Conservation (phyloP, 805 yeast genomes). For the Candida yuanshanica region DNA sequence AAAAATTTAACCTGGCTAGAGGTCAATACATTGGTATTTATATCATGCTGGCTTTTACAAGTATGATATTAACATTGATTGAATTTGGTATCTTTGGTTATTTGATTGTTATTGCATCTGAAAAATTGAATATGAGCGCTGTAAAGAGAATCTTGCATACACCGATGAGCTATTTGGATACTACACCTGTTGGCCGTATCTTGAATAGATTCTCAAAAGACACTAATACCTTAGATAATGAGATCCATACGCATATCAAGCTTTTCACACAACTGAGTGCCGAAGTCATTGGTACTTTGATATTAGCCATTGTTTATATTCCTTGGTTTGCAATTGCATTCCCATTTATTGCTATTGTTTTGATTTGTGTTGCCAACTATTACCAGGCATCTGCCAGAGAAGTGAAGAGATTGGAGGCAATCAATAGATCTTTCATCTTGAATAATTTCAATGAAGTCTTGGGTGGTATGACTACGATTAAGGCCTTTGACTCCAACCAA, state of each 20-base stretch:
- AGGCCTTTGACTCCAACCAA: conserved; percentile 41
- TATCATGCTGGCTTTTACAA: conserved; percentile 47
- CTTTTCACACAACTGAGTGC: conserved; percentile 41
- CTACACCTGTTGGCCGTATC: conserved; percentile 79
- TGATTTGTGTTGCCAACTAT: conserved; percentile 39
- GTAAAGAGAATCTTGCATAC: conserved; percentile 52
- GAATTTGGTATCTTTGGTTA: conserved; percentile 28
- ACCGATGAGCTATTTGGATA: conserved; percentile 76
- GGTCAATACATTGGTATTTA: conserved; percentile 61
- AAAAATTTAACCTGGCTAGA: conserved; percentile 40
- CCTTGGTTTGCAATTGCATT: conserved; percentile 70
- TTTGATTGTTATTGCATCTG: conserved; percentile 10
- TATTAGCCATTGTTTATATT: conserved; percentile 58
- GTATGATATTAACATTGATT: conserved; percentile 34
- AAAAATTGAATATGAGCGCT: conserved; percentile 37
- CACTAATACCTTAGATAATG: conserved; percentile 74
- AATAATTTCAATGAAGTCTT: conserved; percentile 65
- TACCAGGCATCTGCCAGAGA: conserved; percentile 72
- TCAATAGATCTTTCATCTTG: conserved; percentile 61
- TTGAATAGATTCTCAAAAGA: conserved; percentile 79
- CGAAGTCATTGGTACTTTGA: conserved; percentile 48
- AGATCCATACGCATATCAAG: conserved; percentile 58
- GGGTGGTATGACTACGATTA: conserved; percentile 60
- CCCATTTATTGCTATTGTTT: conserved; percentile 32
- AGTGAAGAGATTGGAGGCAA: conserved; percentile 68